These are phyloP conservation scores for Globisporangium paroecandrum DNA, from an alignment of 352 stramenopile genomes.

Conservation along the genomic window DNA sequence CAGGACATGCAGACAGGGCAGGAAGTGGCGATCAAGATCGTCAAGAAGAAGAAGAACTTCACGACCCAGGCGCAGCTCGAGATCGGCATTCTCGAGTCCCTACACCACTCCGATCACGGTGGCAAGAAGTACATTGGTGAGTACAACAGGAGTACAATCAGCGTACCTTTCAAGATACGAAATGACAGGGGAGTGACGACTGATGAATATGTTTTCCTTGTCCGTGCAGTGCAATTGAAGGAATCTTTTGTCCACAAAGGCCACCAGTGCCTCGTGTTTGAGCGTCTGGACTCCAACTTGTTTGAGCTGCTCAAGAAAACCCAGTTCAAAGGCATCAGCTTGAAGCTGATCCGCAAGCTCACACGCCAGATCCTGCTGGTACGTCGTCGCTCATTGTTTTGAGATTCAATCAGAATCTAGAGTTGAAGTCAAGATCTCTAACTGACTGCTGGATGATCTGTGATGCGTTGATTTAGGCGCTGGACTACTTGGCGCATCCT, in stretches of 20 bases:
- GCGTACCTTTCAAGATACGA: neutral
- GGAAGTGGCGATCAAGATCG: conserved; percentile 99
- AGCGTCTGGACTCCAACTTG: conserved; percentile 94
- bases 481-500: conserved; percentile 86
- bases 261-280: conserved; percentile 99
- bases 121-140: conserved; percentile 93
- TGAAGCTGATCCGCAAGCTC: conserved; percentile 96
- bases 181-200: conserved; percentile 4
- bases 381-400: neutral
- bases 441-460: neutral
- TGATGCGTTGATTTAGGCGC: conserved; percentile 25
- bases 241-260: conserved; percentile 95
- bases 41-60: conserved; percentile 98
- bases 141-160: conserved; percentile 6
- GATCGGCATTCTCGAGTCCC: conserved; percentile 92
- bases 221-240: conserved; percentile 82
- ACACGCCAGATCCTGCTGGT: conserved; percentile 93
- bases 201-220: neutral
- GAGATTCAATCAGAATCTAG: neutral
- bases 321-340: conserved; percentile 87
- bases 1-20: conserved; percentile 68
- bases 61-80: conserved; percentile 96
- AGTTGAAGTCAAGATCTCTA: conserved; percentile 4
- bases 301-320: conserved; percentile 97
- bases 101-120: conserved; percentile 78